Evolutionary conservation across 306 rosid species (phyloP), one percentile per base, ranked within the genome.

Genomic region (Betula pendula): DNA sequence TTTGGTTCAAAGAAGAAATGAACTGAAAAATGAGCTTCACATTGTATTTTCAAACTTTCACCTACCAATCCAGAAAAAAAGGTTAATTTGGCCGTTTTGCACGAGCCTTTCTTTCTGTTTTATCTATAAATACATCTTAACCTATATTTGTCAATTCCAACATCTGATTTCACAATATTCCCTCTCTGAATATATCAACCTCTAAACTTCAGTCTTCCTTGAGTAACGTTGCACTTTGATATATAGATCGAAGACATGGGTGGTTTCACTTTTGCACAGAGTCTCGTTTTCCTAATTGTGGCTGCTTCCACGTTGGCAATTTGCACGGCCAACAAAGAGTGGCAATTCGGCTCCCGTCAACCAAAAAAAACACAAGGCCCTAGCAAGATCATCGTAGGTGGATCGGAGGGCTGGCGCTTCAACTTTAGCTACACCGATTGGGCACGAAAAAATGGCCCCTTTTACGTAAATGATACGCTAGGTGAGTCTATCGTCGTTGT

Each of bases 401-500:
- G 89, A 0, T 83, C 94, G 0, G 35, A 87, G 17, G 56, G 78
- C 1, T 89, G 96, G 93, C 84, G 68, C 25, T 86, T 78, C 7
- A 91, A 91, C 42, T 86, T 58, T 24, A 82, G 87, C 79, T 91
- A 89, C 68, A 77, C 77, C 0, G 56, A 82, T 22, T 91, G 93
- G 96, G 87, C 90, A 0, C 52, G 69, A 47, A 52, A 83, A 74
- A 88, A 76, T 52, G 88, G 88, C 27, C 97, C 91, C 62, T 86
- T 91, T 52, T 87, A 71, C 82, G 16, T 86, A 3, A 82, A 91
- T 8, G 94, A 91, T 66, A 75, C 83, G 70, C 44, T 89, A 0
- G 94, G 92, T 88, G 19, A 3, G 81, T n/a, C n/a, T n/a, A n/a
- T n/a, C n/a, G n/a, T n/a, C n/a, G n/a, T n/a, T n/a, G n/a, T n/a